Conservation (phyloP, 805 yeast genomes). For the Yamadazyma philogaea region DNA sequence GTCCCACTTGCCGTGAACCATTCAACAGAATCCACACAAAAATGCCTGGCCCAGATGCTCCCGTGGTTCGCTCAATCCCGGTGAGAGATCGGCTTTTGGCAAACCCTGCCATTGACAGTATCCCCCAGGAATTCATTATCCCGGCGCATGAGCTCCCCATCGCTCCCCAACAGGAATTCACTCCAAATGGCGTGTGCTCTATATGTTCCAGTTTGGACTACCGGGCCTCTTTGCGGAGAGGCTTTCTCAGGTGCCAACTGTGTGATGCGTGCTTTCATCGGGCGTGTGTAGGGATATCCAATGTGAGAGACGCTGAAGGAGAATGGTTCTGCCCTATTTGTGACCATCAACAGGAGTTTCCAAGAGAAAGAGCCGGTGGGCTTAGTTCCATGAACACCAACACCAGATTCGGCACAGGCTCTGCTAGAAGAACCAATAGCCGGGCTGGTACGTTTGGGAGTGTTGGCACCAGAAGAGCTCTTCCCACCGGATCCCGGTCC, state of each 20-base stretch:
- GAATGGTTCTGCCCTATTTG: slow-evolving; percentile 54
- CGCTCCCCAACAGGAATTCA: neutral
- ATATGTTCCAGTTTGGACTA: slow-evolving; percentile 36
- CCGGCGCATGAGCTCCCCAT: slow-evolving; percentile 11
- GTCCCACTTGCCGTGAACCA: slow-evolving; percentile 58
- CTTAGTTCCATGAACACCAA: neutral
- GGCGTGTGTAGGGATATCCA: slow-evolving; percentile 33
- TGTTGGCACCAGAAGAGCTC: too few species aligned
- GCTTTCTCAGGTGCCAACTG: slow-evolving; percentile 25
- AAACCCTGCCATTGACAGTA: slow-evolving; percentile 35
- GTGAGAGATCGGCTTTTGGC: slow-evolving; percentile 32
- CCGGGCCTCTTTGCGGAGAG: slow-evolving; percentile 16
- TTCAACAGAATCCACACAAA: slow-evolving; percentile 33
- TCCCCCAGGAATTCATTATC: slow-evolving; percentile 37
- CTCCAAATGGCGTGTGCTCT: slow-evolving; percentile 13
- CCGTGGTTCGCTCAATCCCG: slow-evolving; percentile 11
- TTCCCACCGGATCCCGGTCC: too few species aligned
- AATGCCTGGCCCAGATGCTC: slow-evolving; percentile 7
- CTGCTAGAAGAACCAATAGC: neutral
- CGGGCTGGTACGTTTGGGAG: neutral
- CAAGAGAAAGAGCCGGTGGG: neutral
- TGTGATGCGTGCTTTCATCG: slow-evolving; percentile 43
- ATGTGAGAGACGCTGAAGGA: slow-evolving; percentile 1
- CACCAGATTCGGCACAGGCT: neutral
- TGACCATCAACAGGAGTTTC: slow-evolving; percentile 37